Base-by-base conservation (phyloP, 2,329 filamentous ascomycete genomes). In the Aspergillus caelatus region DNA sequence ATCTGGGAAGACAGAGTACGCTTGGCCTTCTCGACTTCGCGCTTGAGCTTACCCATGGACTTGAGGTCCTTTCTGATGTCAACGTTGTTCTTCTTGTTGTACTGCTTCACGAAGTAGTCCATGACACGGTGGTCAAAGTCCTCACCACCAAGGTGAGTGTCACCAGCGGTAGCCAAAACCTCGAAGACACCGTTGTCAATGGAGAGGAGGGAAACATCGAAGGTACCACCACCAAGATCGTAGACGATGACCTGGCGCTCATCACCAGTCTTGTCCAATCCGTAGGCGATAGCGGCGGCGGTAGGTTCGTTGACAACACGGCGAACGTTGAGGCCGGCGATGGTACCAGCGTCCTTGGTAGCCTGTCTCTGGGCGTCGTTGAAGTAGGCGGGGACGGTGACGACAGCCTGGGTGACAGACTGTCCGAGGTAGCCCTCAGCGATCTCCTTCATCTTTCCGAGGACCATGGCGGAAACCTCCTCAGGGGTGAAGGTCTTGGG, bases 11-110 rank as follows among this genome's bases (percentile, higher is more conserved):
- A 97, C 62, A 99, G 90, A 73, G 94, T 96, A 78, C 95, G 92
- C 91, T 99, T 99, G 83, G 95, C 95, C 89, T 97, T 97, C 83
- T 99, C 95, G 73, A 95, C 94, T 83, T 98, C 95, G 75, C 95
- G 94, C 92, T 98, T 98, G 74, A 99, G 89, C 86, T 98, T 99
- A 84, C 94, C 93, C 94, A 98, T 98, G 71, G 94, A 91, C 91
- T 97, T 97, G 70, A 90, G 84, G 78, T 98, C 93, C 86, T 96
- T 96, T 83, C 89, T 91, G 78, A 98, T 88, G 74, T 99, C 93
- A 71, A 96, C 93, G 73, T 82, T 84, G 86, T 97, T 88, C 88
- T 97, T 95, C 91, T 97, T 97, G 90, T 98, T 98, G 89, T 96
- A 98, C 74, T 87, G 85, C 91, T 98, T 97, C 85, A 91, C 90